A percentile compares a stretch with the other conserved stretches of the same genome.
phyloP scores from a whole-genome alignment of 768 basidiomycete genomes.

The Cyclocybe cylindracea region DNA sequence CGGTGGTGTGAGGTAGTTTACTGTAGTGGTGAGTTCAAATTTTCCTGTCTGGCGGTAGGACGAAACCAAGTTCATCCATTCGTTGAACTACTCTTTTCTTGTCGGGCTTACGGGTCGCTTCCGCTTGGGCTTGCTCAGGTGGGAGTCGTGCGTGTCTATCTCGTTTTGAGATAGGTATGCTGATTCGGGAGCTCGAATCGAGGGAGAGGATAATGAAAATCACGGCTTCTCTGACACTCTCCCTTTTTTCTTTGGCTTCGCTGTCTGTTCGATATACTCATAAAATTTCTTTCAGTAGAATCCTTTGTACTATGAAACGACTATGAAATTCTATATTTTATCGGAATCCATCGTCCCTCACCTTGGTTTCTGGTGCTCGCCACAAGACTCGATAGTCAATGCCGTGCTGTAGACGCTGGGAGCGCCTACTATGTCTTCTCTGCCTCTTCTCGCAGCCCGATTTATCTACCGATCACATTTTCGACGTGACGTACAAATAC shows the following conservation, averaged over 20 bases:
- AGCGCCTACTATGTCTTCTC: no score
- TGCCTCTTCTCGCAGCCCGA: no score
- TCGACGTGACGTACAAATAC: no score
- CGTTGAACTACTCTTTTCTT: constrained; percentile 56
- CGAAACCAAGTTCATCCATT: constrained; percentile 88
- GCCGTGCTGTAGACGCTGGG: no score
- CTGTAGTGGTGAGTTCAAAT: constrained; percentile 19
- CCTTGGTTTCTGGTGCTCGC: no score
- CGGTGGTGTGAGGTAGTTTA: neutral
- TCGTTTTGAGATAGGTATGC: constrained; percentile 53
- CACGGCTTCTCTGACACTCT: constrained; percentile 62
- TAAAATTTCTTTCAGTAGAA: neutral
- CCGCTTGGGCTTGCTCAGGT: constrained; percentile 33
- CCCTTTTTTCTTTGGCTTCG: constrained; percentile 2
- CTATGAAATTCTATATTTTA: no score
- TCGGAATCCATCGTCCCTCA: no score
- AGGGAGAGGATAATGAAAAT: constrained; percentile 54
- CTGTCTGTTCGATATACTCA: neutral
- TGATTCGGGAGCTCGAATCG: constrained; percentile 32
- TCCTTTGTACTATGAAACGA: no score
- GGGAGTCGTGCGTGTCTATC: constrained; percentile 33
- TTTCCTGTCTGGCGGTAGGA: constrained; percentile 33
- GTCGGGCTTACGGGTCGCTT: constrained; percentile 23
- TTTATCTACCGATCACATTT: no score
- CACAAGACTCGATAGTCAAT: no score